These are phyloP conservation scores for Alternaria atra DNA, from an alignment of 2,329 filamentous ascomycete species.

Conservation along the genomic window DNA sequence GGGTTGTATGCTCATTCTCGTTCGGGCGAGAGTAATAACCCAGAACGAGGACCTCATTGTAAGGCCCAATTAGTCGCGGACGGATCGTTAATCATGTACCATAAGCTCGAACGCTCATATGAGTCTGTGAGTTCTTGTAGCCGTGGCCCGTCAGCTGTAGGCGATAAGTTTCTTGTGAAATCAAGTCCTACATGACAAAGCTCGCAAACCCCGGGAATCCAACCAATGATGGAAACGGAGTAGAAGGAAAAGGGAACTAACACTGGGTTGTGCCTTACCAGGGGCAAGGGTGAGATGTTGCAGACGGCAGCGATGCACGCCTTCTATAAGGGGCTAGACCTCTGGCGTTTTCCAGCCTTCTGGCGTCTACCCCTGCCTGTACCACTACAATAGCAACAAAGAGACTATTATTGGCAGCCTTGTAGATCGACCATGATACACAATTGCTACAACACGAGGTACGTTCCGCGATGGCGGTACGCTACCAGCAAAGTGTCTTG, in stretches of 20 bases:
- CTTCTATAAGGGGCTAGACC: neutral
- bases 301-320: neutral
- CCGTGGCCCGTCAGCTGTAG: neutral
- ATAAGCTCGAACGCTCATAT: neutral
- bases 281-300: neutral
- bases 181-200: neutral
- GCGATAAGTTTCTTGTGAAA: neutral
- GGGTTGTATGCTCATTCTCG: neutral
- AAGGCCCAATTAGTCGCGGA: neutral
- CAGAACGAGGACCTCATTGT: neutral
- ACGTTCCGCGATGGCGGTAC: neutral
- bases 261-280: neutral
- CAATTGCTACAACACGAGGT: neutral
- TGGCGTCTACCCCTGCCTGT: neutral
- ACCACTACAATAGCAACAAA: slow-evolving; percentile 3
- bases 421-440: neutral
- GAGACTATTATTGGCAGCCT: slow-evolving; percentile 1
- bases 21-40: neutral
- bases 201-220: neutral
- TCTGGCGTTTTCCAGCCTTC: neutral
- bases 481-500: neutral
- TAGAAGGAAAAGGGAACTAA: neutral
- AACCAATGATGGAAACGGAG: neutral
- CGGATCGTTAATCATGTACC: neutral
- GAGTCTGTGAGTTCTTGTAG: neutral